A percentile compares a stretch with the other conserved stretches of the same genome.
Evolutionary conservation across 2,329 filamentous ascomycete species (phyloP).

Genomic region (Fusarium drepaniforme): DNA sequence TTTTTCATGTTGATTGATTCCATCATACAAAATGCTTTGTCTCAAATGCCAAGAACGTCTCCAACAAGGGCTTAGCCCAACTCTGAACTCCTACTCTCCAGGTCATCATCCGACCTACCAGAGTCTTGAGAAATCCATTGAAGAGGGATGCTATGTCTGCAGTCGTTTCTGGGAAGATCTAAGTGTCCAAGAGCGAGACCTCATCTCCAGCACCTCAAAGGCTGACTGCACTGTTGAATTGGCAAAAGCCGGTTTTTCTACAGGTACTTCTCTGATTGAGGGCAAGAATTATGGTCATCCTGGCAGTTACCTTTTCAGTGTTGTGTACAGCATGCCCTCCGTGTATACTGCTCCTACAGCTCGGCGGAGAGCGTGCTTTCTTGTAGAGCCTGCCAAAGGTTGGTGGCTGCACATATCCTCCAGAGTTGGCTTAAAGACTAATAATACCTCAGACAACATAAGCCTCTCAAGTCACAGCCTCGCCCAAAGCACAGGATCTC

Average conservation of each 20-base stretch:
- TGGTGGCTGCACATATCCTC: not conserved
- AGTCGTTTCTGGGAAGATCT: not conserved
- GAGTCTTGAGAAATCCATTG: not conserved
- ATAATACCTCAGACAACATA: not conserved
- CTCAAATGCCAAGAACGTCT: not conserved
- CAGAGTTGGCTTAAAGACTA: not conserved
- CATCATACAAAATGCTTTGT: not conserved
- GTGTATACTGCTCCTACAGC: accelerated
- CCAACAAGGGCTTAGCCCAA: not conserved
- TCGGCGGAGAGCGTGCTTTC: not conserved
- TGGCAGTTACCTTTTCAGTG: not conserved
- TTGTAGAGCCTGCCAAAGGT: not conserved
- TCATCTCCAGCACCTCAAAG: not conserved
- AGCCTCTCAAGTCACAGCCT: not conserved
- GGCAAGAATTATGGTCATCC: not conserved
- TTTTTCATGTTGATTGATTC: too few relatives aligned
- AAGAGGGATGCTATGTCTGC: not conserved
- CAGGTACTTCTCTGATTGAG: not conserved
- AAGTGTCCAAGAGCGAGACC: not conserved
- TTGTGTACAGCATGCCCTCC: not conserved
- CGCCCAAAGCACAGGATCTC: not conserved
- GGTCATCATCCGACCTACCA: not conserved
- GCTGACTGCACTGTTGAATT: not conserved
- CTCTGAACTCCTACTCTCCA: not conserved
- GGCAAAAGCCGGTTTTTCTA: not conserved